Base-by-base conservation (phyloP, 169 alveolate species). In the Cryptosporidium xiaoi region DNA sequence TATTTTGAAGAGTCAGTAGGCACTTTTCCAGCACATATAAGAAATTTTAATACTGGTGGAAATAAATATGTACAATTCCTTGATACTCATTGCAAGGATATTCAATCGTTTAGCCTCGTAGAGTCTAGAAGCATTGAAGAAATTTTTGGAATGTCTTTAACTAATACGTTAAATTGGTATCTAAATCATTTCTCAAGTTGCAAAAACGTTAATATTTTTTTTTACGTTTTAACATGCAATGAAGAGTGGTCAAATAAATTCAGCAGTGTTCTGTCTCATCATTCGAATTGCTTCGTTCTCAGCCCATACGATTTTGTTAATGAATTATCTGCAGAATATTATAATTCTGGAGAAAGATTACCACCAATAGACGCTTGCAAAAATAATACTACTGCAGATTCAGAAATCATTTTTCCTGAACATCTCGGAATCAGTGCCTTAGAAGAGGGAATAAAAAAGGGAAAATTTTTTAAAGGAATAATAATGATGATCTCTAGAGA, bases 391-490 rank as follows among this genome's bases (percentile, higher is more conserved):
- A 20, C 1, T 24, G 64, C 24, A 55, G 6, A 20, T 20, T 55
- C 64, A 1, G 64, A 55, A 55, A 71, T 46, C 40, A 15, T 90
- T 13, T 94, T 83, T 71, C 84, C 92, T 15, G 94, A 92, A 18
- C 94, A 94, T 83, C 82, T 93, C 20, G 53, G 91, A 24, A 90
- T 83, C 56, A 90, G 84, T 24, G 94, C 93, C 66, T 90, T 94
- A 87, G 89, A 87, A 12, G 83, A 83, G 33, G 94, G 96, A 51
- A 92, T 96, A 34, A 95, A 96, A 64, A 91, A 92, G 66, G 98
- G 98, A 16, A 65, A 91, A 71, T 83, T 94, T 83, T 91, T 94
- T 92, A 91, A 94, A 90, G 99, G 99, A 16, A 90, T 95, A 82
- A 84, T 96, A 51, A 90, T 91, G 62, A 93, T 95, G 84, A 93